Evolutionary conservation across 2,329 filamentous ascomycete species (phyloP).

Genomic region (Pseudogymnoascus sp.): DNA sequence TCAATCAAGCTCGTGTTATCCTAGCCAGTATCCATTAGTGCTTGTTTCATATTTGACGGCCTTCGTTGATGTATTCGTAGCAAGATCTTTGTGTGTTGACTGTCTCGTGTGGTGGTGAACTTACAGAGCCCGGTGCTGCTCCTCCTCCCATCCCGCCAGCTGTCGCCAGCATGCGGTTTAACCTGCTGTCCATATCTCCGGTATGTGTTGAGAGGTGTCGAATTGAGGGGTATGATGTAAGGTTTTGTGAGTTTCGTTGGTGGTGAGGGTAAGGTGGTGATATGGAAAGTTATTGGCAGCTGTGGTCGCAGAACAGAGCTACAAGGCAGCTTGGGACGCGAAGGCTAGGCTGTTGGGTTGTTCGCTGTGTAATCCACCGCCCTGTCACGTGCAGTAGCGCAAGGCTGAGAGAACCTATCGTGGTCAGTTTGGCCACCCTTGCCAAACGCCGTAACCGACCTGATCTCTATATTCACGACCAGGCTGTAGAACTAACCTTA

Average conservation of each 20-base stretch:
- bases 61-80: not conserved
- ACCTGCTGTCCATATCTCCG: constrained; percentile 65
- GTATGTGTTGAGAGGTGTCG: constrained; percentile 7
- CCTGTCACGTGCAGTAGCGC: constrained; percentile 4
- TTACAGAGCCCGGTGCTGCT: constrained; percentile 54
- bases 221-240: not conserved
- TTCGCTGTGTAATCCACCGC: constrained; percentile 6
- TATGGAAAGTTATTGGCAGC: not conserved
- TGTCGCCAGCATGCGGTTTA: constrained; percentile 78
- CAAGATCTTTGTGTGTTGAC: not conserved
- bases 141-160: constrained; percentile 61
- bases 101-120: constrained; percentile 21
- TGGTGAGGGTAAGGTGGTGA: not conserved
- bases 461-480: not conserved
- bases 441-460: not conserved
- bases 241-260: not conserved
- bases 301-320: constrained; percentile 6
- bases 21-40: constrained; percentile 37
- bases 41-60: not conserved
- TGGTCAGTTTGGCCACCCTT: not conserved
- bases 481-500: not conserved
- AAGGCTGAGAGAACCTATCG: constrained; percentile 6
- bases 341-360: constrained; percentile 2
- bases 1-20: constrained; percentile 90
- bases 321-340: constrained; percentile 10